These are phyloP conservation scores for Pichia ethanolica DNA, from an alignment of 805 yeast genomes.

Conservation along the genomic window DNA sequence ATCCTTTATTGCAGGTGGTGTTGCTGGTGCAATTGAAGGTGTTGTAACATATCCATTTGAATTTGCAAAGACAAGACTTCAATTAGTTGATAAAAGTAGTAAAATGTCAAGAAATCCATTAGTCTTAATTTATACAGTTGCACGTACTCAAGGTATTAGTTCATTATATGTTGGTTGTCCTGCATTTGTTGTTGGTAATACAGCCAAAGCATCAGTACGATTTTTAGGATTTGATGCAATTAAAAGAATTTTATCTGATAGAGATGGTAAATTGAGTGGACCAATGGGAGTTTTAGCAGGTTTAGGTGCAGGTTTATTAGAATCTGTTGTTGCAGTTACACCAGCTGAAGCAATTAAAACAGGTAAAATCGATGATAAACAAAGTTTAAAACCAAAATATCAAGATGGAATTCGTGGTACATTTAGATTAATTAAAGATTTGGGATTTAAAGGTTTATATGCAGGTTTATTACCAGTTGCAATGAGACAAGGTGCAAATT, in stretches of 20 bases:
- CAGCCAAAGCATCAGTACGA: slow-evolving; percentile 93
- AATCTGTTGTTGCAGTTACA: slow-evolving; percentile 88
- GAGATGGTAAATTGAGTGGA: slow-evolving; percentile 80
- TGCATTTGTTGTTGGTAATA: slow-evolving; percentile 91
- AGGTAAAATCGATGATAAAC: slow-evolving; percentile 90
- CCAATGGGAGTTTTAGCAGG: slow-evolving; percentile 93
- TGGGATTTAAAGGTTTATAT: slow-evolving; percentile 79
- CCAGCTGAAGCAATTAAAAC: slow-evolving; percentile 97
- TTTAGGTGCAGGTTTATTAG: slow-evolving; percentile 93
- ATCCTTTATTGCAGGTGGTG: slow-evolving; percentile 91
- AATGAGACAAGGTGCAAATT: slow-evolving; percentile 91
- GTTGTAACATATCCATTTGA: slow-evolving; percentile 91
- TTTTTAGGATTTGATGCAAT: slow-evolving; percentile 89
- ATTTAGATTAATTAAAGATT: slow-evolving; percentile 56
- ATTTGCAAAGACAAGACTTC: slow-evolving; percentile 91
- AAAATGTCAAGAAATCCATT: slow-evolving; percentile 76
- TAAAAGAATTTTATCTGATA: slow-evolving; percentile 69
- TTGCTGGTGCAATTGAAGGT: slow-evolving; percentile 96
- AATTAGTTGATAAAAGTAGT: slow-evolving; percentile 60
- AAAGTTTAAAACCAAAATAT: slow-evolving; percentile 67
- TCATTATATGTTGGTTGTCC: slow-evolving; percentile 93
- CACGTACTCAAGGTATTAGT: slow-evolving; percentile 67
- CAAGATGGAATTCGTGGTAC: slow-evolving; percentile 60
- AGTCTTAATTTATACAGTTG: slow-evolving; percentile 66
- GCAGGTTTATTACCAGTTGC: slow-evolving; percentile 91